Evolutionary conservation across 75 land plant species (phyloP).

Genomic region (Cupressus sempervirens): DNA sequence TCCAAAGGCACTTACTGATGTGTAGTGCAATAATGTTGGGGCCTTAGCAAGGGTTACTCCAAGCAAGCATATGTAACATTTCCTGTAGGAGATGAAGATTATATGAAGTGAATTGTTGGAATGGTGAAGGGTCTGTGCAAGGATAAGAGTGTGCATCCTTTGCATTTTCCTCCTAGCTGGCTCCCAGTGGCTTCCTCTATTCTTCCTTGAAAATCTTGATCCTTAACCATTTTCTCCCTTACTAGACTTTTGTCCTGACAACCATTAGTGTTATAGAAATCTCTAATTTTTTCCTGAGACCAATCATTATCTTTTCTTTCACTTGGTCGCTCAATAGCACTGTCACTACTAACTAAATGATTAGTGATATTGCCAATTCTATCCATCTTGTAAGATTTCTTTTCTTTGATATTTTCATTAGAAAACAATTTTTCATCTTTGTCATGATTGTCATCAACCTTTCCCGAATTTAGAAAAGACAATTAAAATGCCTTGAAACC

Average conservation of each 20-base stretch:
- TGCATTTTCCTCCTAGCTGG: too few species aligned
- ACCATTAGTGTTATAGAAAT: conserved; percentile 1
- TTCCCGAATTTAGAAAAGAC: conserved; percentile 4
- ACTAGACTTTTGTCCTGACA: not conserved
- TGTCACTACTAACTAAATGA: not conserved
- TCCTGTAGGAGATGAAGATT: too few species aligned
- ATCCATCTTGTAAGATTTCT: not conserved
- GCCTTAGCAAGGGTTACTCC: too few species aligned
- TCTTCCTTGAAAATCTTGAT: too few species aligned
- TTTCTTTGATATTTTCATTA: conserved; percentile 15
- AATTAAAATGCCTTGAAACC: not conserved
- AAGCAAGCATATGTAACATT: too few species aligned
- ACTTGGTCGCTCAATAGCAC: not conserved
- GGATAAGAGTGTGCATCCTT: too few species aligned
- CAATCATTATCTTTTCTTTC: not conserved
- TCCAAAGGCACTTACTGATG: too few species aligned
- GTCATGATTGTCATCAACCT: conserved; percentile 4
- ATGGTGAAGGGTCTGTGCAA: too few species aligned
- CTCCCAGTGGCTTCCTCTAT: too few species aligned
- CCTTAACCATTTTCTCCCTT: not conserved
- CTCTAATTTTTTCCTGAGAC: conserved; percentile 16
- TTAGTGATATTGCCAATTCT: not conserved
- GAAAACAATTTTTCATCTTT: conserved; percentile 12
- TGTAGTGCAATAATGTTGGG: too few species aligned
- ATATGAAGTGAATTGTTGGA: too few species aligned